Percentiles rank a stretch among this genome's conserved stretches.
Conservation (phyloP, 1,284 basidiomycete species). For the Entoloma clypeatum region DNA sequence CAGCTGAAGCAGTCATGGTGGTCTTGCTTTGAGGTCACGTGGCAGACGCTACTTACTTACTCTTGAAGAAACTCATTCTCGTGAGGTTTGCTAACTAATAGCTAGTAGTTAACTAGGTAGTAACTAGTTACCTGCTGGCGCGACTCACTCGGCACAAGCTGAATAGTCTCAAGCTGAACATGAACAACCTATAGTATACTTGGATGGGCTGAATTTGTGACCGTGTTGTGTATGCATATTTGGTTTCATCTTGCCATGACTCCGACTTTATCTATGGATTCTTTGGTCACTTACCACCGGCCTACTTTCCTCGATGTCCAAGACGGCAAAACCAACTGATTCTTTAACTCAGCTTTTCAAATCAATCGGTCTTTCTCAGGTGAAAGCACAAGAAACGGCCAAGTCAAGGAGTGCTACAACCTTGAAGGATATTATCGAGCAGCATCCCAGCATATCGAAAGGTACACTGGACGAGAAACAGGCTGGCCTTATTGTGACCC, state of each 20-base stretch:
- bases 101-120: too few species aligned
- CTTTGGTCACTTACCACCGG: neutral
- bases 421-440: slow-evolving; percentile 70
- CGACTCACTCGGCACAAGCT: too few species aligned
- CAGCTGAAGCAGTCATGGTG: slow-evolving; percentile 62
- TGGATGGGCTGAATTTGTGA: neutral
- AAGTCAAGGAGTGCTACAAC: slow-evolving; percentile 76
- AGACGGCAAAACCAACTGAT: slow-evolving; percentile 24
- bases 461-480: slow-evolving; percentile 73
- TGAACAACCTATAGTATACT: too few species aligned
- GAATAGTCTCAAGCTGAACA: too few species aligned
- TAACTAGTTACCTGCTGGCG: too few species aligned
- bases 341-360: slow-evolving; percentile 68
- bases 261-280: slow-evolving; percentile 2
- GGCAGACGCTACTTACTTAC: too few species aligned
- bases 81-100: too few species aligned
- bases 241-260: slow-evolving; percentile 14
- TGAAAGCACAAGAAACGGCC: slow-evolving; percentile 81
- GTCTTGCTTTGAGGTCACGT: slow-evolving; percentile 20
- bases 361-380: slow-evolving; percentile 73
- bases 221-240: slow-evolving; percentile 1
- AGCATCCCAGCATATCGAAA: slow-evolving; percentile 45
- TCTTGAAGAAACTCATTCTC: too few species aligned
- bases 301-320: slow-evolving; percentile 22
- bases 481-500: slow-evolving; percentile 68